Conservation (phyloP, 495 filamentous ascomycete species). For the Penicillium tannophilum region DNA sequence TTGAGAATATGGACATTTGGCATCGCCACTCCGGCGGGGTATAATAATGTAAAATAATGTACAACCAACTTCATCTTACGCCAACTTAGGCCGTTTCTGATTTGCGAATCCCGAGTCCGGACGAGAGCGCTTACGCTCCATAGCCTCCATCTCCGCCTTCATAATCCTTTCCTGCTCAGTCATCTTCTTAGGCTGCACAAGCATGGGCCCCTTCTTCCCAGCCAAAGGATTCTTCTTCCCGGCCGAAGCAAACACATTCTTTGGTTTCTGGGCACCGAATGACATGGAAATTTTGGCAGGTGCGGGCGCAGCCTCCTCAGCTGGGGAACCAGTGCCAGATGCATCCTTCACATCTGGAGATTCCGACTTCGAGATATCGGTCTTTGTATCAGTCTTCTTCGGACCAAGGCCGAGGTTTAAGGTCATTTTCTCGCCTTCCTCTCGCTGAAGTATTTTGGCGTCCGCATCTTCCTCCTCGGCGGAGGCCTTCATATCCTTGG, state of each 20-base stretch:
- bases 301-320: conserved; percentile 23
- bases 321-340: conserved; percentile 22
- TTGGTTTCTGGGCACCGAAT: conserved; percentile 61
- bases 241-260: conserved; percentile 79
- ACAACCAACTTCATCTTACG: not conserved
- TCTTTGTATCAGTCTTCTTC: conserved; percentile 25
- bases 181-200: conserved; percentile 72
- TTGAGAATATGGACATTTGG: too few relatives aligned
- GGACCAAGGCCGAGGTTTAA: conserved; percentile 64
- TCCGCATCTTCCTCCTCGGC: conserved; percentile 41
- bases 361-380: conserved; percentile 30
- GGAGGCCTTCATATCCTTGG: conserved; percentile 39
- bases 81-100: conserved; percentile 37
- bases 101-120: conserved; percentile 35
- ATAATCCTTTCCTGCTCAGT: conserved; percentile 90
- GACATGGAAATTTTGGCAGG: conserved; percentile 58
- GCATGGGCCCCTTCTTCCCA: conserved; percentile 60
- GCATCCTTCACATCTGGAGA: conserved; percentile 25
- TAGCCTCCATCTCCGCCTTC: conserved; percentile 73
- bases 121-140: conserved; percentile 65
- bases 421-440: conserved; percentile 83
- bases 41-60: not conserved
- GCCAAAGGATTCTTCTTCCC: conserved; percentile 65
- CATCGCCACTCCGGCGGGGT: not conserved
- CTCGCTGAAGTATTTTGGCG: conserved; percentile 59